Base-by-base conservation (phyloP, 306 rosid species). In the Gastrolobium villosum region DNA sequence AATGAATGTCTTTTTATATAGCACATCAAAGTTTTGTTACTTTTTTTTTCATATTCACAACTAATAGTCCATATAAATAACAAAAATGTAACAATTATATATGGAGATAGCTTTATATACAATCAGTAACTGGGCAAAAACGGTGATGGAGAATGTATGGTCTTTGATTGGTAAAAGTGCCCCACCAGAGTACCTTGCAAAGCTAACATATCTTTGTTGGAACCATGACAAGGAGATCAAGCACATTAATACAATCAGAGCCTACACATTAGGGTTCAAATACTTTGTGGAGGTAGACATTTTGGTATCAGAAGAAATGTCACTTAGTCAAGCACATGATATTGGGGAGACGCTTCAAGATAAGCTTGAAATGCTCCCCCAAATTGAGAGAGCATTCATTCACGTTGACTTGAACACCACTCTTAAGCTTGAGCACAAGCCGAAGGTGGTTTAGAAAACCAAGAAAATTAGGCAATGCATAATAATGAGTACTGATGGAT, bases 211-310 rank as follows among this genome's bases (percentile, higher is more conserved):
- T 72, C 87, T 93, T 32, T 83, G 87, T 53, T 90, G 98, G 97
- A 95, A 93, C 85, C 99, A 93, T 77, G 84, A 88, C 77, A 84
- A 88, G 79, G 86, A 87, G 75, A 88, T 95, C 44, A 84, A 79
- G 81, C 88, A 93, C 83, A 95, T 95, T 2, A 93, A 88, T 26
- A 89, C 98, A 4, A 87, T 95, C 30, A 86, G 93, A 69, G 98
- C 96, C 2, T 95, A 95, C 81, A 86, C 87, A 59, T 93, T 93
- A 80, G 99, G 98, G 3, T 75, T 52, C n/a, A 61, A 86, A 65
- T 95, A 95, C 84, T 95, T 95, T 79, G 98, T 89, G 75, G 99
- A 95, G 79, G 90, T 87, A 14, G 89, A 95, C 87, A 85, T 95
- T 26, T 97, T 95, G 31, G 86, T 95, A 0, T 84, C 98, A 0